phyloP scores from a whole-genome alignment of 2,329 filamentous ascomycete genomes.

The Cercospora beticola region DNA sequence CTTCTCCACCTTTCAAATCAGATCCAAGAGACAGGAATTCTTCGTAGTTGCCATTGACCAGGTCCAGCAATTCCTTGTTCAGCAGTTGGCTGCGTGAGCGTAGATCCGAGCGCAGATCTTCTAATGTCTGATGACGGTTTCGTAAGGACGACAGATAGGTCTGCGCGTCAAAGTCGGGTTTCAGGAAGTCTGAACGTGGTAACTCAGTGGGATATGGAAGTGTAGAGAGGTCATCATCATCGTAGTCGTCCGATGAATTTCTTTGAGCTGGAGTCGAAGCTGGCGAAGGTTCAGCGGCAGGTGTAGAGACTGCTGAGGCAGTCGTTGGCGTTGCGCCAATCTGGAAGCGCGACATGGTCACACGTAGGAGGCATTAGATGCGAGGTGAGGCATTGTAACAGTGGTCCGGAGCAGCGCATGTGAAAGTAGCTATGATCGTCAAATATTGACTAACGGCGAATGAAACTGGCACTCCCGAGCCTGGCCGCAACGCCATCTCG shows the following conservation, averaged over 20 bases:
- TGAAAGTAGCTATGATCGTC: background rate
- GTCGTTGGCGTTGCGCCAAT: slow-evolving; percentile 36
- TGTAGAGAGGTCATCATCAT: slow-evolving; percentile 62
- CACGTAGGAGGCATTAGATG: background rate
- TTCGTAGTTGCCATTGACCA: slow-evolving; percentile 94
- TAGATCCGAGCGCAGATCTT: slow-evolving; percentile 85
- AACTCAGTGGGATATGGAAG: slow-evolving; percentile 88
- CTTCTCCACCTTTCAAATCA: slow-evolving; percentile 81
- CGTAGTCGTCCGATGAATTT: slow-evolving; percentile 44
- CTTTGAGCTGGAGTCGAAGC: slow-evolving; percentile 39
- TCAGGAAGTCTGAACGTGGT: slow-evolving; percentile 77
- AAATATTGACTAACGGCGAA: background rate
- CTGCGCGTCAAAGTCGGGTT: slow-evolving; percentile 73
- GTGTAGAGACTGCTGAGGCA: slow-evolving; percentile 41
- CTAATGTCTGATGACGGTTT: slow-evolving; percentile 90
- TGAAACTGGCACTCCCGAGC: slow-evolving; percentile 11
- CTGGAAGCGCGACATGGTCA: slow-evolving; percentile 52
- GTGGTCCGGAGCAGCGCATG: background rate
- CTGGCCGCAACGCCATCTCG: slow-evolving; percentile 14
- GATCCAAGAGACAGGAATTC: slow-evolving; percentile 82
- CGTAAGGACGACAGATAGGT: slow-evolving; percentile 79
- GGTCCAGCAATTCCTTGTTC: slow-evolving; percentile 81
- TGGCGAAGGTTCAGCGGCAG: slow-evolving; percentile 34
- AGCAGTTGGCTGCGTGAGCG: slow-evolving; percentile 77
- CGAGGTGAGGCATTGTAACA: background rate